Percentiles rank a stretch among this genome's conserved stretches.
phyloP scores from a whole-genome alignment of 495 filamentous ascomycete species.

The Evernia prunastri region DNA sequence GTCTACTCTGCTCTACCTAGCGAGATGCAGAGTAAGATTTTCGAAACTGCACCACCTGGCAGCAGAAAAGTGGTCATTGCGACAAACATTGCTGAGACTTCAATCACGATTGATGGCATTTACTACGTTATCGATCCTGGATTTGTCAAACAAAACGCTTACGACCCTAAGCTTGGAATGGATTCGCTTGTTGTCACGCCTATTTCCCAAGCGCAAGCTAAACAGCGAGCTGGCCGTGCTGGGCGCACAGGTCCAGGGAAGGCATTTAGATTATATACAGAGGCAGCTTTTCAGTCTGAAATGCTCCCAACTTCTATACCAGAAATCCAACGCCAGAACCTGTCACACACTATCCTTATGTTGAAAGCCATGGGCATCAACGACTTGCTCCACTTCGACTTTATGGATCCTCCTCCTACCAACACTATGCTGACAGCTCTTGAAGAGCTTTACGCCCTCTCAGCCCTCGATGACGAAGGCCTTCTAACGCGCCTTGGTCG shows the following conservation, averaged over 20 bases:
- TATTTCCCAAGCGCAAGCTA: conserved; percentile 93
- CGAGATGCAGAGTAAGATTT: conserved; percentile 91
- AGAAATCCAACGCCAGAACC: conserved; percentile 92
- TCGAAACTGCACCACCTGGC: conserved; percentile 85
- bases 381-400: conserved; percentile 94
- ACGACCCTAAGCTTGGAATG: conserved; percentile 96
- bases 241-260: conserved; percentile 94
- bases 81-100: conserved; percentile 97
- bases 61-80: conserved; percentile 94
- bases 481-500: conserved; percentile 85
- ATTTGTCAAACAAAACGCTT: conserved; percentile 96
- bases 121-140: conserved; percentile 97
- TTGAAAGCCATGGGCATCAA: conserved; percentile 99
- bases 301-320: conserved; percentile 95
- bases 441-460: conserved; percentile 89
- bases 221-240: conserved; percentile 87
- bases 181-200: conserved; percentile 92
- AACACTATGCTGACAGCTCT: conserved; percentile 96
- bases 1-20: conserved; percentile 89
- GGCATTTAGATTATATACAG: conserved; percentile 93
- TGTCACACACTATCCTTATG: conserved; percentile 95
- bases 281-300: conserved; percentile 90
- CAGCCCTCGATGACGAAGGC: conserved; percentile 92
- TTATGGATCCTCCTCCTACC: conserved; percentile 96
- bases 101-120: conserved; percentile 94